phyloP scores from a whole-genome alignment of 2,329 filamentous ascomycete genomes.

The Clonostachys solani region DNA sequence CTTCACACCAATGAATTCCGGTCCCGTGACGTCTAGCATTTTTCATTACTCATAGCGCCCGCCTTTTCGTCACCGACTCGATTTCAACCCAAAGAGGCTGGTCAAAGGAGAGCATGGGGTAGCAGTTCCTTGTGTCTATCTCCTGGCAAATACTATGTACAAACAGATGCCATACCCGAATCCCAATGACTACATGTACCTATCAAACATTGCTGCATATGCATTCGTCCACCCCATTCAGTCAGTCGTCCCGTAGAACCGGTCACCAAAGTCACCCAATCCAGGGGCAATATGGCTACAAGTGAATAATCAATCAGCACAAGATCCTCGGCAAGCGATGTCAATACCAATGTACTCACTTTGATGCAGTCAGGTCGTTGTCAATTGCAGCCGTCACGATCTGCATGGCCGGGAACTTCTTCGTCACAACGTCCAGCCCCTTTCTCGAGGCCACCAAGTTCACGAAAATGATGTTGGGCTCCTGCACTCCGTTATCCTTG shows the following conservation, averaged over 20 bases:
- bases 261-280: constrained; percentile 28
- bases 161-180: too few species aligned
- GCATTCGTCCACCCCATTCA: neutral
- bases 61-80: too few species aligned
- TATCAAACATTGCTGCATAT: too few species aligned
- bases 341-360: constrained; percentile 5
- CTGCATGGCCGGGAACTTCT: constrained; percentile 11
- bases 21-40: too few species aligned
- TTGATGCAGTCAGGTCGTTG: constrained; percentile 6
- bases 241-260: constrained; percentile 13
- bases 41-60: too few species aligned
- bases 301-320: neutral
- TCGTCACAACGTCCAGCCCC: constrained; percentile 11
- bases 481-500: constrained; percentile 8
- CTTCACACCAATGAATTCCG: too few species aligned
- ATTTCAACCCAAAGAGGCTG: too few species aligned
- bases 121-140: too few species aligned
- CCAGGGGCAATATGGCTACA: constrained; percentile 25
- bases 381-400: constrained; percentile 14
- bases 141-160: too few species aligned
- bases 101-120: too few species aligned
- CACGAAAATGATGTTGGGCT: constrained; percentile 19
- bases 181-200: too few species aligned
- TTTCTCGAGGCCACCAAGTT: constrained; percentile 17
- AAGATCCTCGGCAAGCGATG: too few species aligned